A percentile compares a stretch with the other conserved stretches of the same genome.
These are phyloP conservation scores for Aspergillus sergii DNA, from an alignment of 2,329 filamentous ascomycete species.

Conservation along the genomic window DNA sequence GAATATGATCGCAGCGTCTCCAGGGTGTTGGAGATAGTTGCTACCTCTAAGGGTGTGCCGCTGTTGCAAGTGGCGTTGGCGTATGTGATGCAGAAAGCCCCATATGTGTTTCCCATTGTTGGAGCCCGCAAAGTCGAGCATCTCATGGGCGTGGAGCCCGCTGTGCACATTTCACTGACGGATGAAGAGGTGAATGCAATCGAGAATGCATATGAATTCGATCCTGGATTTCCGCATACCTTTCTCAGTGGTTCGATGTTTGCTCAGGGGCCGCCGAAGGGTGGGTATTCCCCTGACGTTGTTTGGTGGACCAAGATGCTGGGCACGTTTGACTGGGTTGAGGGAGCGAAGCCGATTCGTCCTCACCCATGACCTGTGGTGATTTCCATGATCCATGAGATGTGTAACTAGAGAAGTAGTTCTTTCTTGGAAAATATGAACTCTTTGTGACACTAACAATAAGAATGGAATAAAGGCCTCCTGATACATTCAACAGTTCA, in stretches of 20 bases:
- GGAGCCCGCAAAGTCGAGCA: slow-evolving; percentile 55
- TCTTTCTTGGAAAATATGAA: no score
- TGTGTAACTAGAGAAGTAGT: no score
- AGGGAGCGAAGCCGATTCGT: no score
- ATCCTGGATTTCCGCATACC: slow-evolving; percentile 55
- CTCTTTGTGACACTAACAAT: no score
- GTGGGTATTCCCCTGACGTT: background rate
- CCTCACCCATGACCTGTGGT: no score
- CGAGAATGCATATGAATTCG: slow-evolving; percentile 55
- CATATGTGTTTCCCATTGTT: slow-evolving; percentile 57
- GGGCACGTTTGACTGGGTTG: background rate
- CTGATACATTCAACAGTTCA: no score
- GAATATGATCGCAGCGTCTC: slow-evolving; percentile 19
- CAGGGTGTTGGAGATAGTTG: slow-evolving; percentile 12
- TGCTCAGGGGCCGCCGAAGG: background rate
- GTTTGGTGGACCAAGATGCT: background rate
- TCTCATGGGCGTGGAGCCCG: slow-evolving; percentile 56
- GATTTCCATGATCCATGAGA: no score
- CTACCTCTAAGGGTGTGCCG: background rate
- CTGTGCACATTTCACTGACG: slow-evolving; percentile 52
- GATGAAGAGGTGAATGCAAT: slow-evolving; percentile 58
- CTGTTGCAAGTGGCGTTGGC: slow-evolving; percentile 45
- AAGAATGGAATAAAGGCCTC: no score
- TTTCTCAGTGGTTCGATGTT: slow-evolving; percentile 4
- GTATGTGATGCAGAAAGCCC: slow-evolving; percentile 52